These are phyloP conservation scores for Xerocomellus dryophilus DNA, from an alignment of 768 basidiomycete species.

Conservation along the genomic window DNA sequence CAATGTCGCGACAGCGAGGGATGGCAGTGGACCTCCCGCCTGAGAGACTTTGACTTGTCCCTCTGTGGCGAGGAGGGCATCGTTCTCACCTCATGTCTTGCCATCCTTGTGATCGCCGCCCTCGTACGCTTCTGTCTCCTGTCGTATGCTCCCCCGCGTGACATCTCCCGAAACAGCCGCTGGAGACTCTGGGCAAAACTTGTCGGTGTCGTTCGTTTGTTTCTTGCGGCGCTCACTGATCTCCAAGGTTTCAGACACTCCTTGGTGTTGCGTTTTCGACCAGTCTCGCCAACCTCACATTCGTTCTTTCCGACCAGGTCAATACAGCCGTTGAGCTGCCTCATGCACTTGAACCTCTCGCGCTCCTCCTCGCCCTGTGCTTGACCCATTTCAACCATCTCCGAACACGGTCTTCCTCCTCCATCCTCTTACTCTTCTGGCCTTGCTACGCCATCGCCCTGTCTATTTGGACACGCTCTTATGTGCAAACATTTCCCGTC, in stretches of 20 bases:
- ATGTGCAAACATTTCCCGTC: constrained; percentile 32
- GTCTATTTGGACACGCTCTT: constrained; percentile 59
- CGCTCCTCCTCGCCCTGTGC: constrained; percentile 45
- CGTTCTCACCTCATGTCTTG: constrained; percentile 53
- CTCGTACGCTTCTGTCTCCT: constrained; percentile 38
- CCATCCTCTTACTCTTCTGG: constrained; percentile 78
- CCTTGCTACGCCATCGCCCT: constrained; percentile 55
- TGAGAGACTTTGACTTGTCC: constrained; percentile 70
- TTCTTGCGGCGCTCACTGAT: neutral
- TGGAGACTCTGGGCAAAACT: constrained; percentile 57
- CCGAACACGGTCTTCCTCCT: constrained; percentile 64
- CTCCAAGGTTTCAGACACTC: constrained; percentile 37
- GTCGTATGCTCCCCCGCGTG: constrained; percentile 24
- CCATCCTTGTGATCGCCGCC: constrained; percentile 42
- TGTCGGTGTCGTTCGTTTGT: constrained; percentile 41
- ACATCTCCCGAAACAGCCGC: constrained; percentile 45
- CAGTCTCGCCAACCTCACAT: constrained; percentile 43
- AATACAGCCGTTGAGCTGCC: constrained; percentile 41
- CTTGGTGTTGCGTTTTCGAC: constrained; percentile 45
- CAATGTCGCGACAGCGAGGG: constrained; percentile 58
- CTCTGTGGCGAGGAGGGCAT: constrained; percentile 78
- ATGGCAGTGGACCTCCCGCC: constrained; percentile 56
- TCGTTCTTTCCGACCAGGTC: constrained; percentile 38
- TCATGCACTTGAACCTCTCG: constrained; percentile 57
- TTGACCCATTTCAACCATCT: constrained; percentile 70